These are phyloP conservation scores for Syncephalastrum monosporum DNA, from an alignment of 371 early-diverging fungal species.

Conservation along the genomic window DNA sequence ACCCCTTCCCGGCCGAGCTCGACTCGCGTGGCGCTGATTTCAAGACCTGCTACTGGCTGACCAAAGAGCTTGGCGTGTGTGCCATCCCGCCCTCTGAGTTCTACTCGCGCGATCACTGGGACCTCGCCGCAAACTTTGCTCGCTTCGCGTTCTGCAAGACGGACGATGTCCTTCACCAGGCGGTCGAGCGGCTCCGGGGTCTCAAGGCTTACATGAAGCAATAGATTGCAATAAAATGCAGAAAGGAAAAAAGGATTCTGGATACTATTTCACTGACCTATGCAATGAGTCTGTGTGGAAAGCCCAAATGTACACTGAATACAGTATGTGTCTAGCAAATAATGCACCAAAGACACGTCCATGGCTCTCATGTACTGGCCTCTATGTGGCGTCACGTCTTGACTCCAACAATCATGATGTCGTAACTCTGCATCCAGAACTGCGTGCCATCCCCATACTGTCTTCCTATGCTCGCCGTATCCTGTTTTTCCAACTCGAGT, in stretches of 20 bases:
- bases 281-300: no score
- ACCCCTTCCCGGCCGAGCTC: slow-evolving; percentile 63
- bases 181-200: slow-evolving; percentile 66
- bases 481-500: no score
- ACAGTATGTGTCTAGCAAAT: no score
- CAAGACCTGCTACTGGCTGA: slow-evolving; percentile 84
- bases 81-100: slow-evolving; percentile 94
- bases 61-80: slow-evolving; percentile 88
- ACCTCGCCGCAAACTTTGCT: slow-evolving; percentile 73
- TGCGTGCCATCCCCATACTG: no score
- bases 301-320: no score
- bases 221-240: neutral
- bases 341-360: no score
- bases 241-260: slow-evolving; percentile 2
- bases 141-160: slow-evolving; percentile 96
- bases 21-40: slow-evolving; percentile 71
- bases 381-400: no score
- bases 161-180: slow-evolving; percentile 78
- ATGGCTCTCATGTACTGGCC: no score
- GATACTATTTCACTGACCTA: no score
- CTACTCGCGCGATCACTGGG: slow-evolving; percentile 72
- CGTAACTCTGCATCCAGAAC: no score
- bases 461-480: no score
- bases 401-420: no score
- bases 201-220: slow-evolving; percentile 59